Evolutionary conservation across 257 asterid species (phyloP), one percentile per base, ranked within the genome.

Genomic region (Jacaranda copaia): DNA sequence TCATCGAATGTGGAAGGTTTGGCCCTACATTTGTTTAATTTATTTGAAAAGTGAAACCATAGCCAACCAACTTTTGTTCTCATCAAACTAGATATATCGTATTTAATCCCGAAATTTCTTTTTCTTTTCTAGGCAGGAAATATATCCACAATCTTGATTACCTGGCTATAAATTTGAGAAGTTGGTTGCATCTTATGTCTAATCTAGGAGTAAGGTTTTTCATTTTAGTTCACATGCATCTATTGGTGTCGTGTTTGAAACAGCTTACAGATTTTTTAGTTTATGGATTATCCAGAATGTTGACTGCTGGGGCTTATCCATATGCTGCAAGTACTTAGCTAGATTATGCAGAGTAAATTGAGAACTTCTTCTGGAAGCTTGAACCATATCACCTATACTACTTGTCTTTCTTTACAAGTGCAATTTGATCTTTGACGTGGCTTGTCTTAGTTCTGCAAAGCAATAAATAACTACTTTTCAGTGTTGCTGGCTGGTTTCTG

Each of bases 1-100:
- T 84, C 86, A 81, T 79, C 81, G 55, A 73, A 43, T 86, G 5
- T 90, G 91, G 92, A 86, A 93, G 97, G 98, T 93, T 78, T 62
- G 72, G 15, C 52, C 74, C 64, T 72, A 39, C 39, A 25, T 55
- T 45, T 62, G 67, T 25, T 73, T 45, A 70, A 12, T 51, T 78
- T 68, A 77, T 66, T 40, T 38, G 18, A 43, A 57, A 68, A 11
- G 36, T 64, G 19, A 72, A 32, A 72, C 18, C 20, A 72, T 52
- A 10, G 35, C 7, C 18, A 56, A 68, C 43, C 68, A 60, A 16
- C 16, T n/a, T 40, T 58, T 45, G 4, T 42, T 68, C 39, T 66
- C 72, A 15, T 61, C 61, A 49, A 36, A 43, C 6, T 40, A 53
- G 60, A 19, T 62, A 25, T 18, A 32, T 2, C 58, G 57, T n/a